Percentiles rank a stretch among this genome's conserved stretches.
Evolutionary conservation across 2,329 filamentous ascomycete genomes (phyloP).

Genomic region (Fusarium nurragi): DNA sequence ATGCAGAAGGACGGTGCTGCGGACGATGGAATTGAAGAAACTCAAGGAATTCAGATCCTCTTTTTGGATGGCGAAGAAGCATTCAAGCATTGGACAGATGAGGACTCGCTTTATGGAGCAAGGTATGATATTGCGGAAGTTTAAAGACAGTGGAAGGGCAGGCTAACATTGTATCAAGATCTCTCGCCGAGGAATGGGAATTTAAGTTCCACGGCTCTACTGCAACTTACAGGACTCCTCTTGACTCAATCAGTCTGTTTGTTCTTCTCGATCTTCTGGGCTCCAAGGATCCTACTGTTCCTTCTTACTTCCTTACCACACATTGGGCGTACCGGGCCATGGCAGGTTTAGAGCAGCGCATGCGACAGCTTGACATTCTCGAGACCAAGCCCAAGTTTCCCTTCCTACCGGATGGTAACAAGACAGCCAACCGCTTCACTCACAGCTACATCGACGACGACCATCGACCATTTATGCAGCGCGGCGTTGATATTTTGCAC

Average conservation of each 20-base stretch:
- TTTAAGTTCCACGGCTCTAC: conserved; percentile 71
- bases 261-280: conserved; percentile 92
- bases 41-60: conserved; percentile 86
- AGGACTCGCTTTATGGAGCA: conserved; percentile 89
- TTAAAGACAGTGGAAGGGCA: neutral
- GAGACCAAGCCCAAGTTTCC: conserved; percentile 61
- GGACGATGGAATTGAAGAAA: conserved; percentile 70
- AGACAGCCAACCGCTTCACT: conserved; percentile 59
- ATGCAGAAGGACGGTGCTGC: conserved; percentile 69
- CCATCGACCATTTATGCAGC: conserved; percentile 87
- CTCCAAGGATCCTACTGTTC: conserved; percentile 71
- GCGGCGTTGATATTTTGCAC: conserved; percentile 89
- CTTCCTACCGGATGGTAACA: conserved; percentile 74
- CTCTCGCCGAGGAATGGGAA: conserved; percentile 87
- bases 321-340: conserved; percentile 92
- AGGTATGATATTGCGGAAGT: conserved; percentile 61
- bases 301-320: conserved; percentile 88
- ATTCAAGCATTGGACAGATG: conserved; percentile 80
- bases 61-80: conserved; percentile 96
- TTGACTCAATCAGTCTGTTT: conserved; percentile 86
- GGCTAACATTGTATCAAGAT: conserved; percentile 48
- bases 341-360: conserved; percentile 75
- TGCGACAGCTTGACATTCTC: conserved; percentile 73
- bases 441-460: conserved; percentile 77
- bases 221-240: conserved; percentile 77